Evolutionary conservation across 257 asterid genomes (phyloP), one percentile per base, ranked within the genome.

Genomic region (Ajuga chamaepitys): DNA sequence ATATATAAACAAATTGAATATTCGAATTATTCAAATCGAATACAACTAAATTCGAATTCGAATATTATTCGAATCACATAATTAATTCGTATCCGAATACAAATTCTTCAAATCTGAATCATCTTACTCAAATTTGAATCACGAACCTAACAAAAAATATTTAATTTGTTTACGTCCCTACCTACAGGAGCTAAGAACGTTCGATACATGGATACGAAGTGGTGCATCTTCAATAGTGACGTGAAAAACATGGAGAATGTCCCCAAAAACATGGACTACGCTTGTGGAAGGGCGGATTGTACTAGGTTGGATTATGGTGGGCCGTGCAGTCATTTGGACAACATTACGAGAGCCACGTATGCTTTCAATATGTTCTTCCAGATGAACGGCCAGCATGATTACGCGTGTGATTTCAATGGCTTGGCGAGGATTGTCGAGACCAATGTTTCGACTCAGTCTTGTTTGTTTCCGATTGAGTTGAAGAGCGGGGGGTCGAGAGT

Each of bases 401-500:
- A 40, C 55, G n/a, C 86, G 1, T 86, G 94, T 11, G 40, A 75
- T 17, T 90, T 79, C 53, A 78, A 75, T 0, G 97, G 97, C 1
- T 26, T 82, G 22, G 88, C 86, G 0, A 12, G 10, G 38, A 40
- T 87, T 0, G 83, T 70, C 1, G 55, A 62, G 5, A 16, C 1
- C 4, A 82, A 87, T 37, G 83, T 83, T 0, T 75, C 92, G 0
- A 65, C 70, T 0, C 12, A 2, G 0, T 13, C 35, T 1, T 89
- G 97, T 22, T 8, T 45, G 7, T 89, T 87, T 38, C 95, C 95
- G 3, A 37, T 89, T 13, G 88, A 75, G 16, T 20, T 89, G 26
- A 67, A 81, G 47, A 77, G 74, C 14, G 64, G 30, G 2, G 85
- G 74, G 2, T 21, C 66, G 74, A 67, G 42, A 51, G 2, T 28